Percentiles rank a stretch among this genome's conserved stretches.
Conservation (phyloP, 2,329 filamentous ascomycete species). For the Hypoxylon sp. region DNA sequence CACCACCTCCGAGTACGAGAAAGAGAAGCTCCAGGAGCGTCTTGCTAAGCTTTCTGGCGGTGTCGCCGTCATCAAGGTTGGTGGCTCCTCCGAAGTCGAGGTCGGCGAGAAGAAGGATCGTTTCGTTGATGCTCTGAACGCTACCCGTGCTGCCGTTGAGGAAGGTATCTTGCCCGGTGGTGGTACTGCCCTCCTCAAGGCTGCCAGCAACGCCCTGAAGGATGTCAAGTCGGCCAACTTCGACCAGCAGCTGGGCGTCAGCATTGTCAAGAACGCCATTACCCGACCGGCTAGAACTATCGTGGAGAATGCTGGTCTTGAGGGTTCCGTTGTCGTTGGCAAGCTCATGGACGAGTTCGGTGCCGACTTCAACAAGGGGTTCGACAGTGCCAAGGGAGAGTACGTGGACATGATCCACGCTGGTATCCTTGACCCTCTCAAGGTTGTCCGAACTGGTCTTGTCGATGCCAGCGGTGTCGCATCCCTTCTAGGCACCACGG, state of each 20-base stretch:
- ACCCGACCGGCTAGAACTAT: slow-evolving; percentile 94
- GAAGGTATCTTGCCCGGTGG: slow-evolving; percentile 99
- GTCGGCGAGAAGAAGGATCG: slow-evolving; percentile 99
- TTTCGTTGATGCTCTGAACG: slow-evolving; percentile 97
- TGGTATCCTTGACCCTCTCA: slow-evolving; percentile 98
- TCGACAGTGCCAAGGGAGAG: slow-evolving; percentile 95
- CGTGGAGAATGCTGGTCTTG: slow-evolving; percentile 95
- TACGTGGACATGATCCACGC: slow-evolving; percentile 98
- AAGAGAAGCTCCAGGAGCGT: slow-evolving; percentile 99
- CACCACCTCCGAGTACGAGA: slow-evolving; percentile 97
- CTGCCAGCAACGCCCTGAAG: slow-evolving; percentile 86
- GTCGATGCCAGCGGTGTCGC: slow-evolving; percentile 96
- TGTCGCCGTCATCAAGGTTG: slow-evolving; percentile 99
- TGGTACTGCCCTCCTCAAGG: slow-evolving; percentile 98
- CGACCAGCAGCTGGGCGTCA: slow-evolving; percentile 98
- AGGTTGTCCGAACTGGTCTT: slow-evolving; percentile 97
- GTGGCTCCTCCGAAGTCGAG: slow-evolving; percentile 96
- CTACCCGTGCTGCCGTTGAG: slow-evolving; percentile 97
- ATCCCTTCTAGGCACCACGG: slow-evolving; percentile 95
- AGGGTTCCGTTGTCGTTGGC: slow-evolving; percentile 95
- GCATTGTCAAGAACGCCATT: slow-evolving; percentile 98
- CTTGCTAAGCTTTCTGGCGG: slow-evolving; percentile 98
- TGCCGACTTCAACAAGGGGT: slow-evolving; percentile 96
- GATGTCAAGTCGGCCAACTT: slow-evolving; percentile 93
- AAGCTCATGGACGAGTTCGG: slow-evolving; percentile 97